Percentiles rank a stretch among this genome's conserved stretches.
These are phyloP conservation scores for Pichia sporocuriosa DNA, from an alignment of 805 yeast species.

Conservation along the genomic window DNA sequence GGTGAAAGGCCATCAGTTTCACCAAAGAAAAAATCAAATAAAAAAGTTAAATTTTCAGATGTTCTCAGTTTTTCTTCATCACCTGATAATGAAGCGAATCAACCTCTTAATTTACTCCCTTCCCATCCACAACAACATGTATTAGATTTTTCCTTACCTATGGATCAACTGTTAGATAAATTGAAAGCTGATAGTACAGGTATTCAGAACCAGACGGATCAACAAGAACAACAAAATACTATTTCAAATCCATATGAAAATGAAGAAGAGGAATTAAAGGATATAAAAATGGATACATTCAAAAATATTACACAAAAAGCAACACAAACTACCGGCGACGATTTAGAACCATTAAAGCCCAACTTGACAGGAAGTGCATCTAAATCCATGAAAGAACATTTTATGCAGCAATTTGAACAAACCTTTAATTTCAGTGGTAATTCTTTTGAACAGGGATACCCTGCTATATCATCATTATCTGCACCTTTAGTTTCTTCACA, in stretches of 20 bases:
- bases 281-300: conserved; percentile 13
- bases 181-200: conserved; percentile 28
- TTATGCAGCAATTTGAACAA: conserved; percentile 17
- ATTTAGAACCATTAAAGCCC: conserved; percentile 37
- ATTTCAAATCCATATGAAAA: conserved; percentile 32
- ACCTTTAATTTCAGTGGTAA: conserved; percentile 10
- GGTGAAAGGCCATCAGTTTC: conserved; percentile 57
- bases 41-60: conserved; percentile 69
- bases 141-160: conserved; percentile 61
- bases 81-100: conserved; percentile 9
- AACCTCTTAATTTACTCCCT: background rate
- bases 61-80: conserved; percentile 38
- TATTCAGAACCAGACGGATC: conserved; percentile 1
- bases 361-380: conserved; percentile 52
- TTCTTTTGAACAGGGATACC: background rate
- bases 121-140: conserved; percentile 19
- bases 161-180: conserved; percentile 61
- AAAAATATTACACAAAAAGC: conserved; percentile 13
- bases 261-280: conserved; percentile 60
- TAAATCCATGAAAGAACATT: conserved; percentile 34
- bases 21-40: conserved; percentile 37
- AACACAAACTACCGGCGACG: conserved; percentile 6
- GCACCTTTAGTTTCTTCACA: too few relatives aligned
- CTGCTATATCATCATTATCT: conserved; percentile 12
- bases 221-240: conserved; percentile 20